Base-by-base conservation (phyloP, 257 asterid genomes). In the Paulownia fortunei region DNA sequence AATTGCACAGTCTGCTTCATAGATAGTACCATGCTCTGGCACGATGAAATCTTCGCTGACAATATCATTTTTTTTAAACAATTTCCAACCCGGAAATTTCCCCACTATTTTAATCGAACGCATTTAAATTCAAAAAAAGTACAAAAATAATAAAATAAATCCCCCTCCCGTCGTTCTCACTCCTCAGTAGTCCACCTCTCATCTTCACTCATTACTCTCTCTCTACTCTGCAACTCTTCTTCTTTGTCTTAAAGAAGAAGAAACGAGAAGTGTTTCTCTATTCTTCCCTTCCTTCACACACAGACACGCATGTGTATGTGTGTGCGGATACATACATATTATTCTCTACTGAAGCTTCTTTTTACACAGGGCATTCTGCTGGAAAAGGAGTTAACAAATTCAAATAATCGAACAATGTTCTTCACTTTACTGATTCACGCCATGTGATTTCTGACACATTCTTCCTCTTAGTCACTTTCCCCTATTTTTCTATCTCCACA, bases 401-500 rank as follows among this genome's bases (percentile, higher is more conserved):
- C 63, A 69, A 72, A 41, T 71, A 46, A 36, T 72, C 82, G 42
- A 82, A 76, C 87, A 78, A 79, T 82, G 84, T 79, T 78, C 68
- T 78, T 74, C 73, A 41, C 89, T 88, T 89, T 89, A 46, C 42
- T 61, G 86, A 78, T 82, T 85, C 82, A 69, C 85, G 37, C 90
- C 98, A 91, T 88, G 97, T 95, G 98, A 91, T 80, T 77, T 85
- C 98, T 94, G 97, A 91, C 97, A 90, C 81, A 80, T 84, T 85
- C 86, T 76, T 79, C 49, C 73, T 55, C 47, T 36, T 71, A 44
- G 79, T 21, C 56, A 58, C 47, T 24, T 52, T 62, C 13, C 64
- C 69, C 16, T 9, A 30, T 10, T 77, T 49, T 54, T 52, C 37
- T 47, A 18, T 51, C 27, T 51, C 52, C 16, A 42, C 42, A 0